Percentiles rank a stretch among this genome's conserved stretches.
phyloP scores from a whole-genome alignment of 73 alveolate species.

The Symbiodinium pilosum region DNA sequence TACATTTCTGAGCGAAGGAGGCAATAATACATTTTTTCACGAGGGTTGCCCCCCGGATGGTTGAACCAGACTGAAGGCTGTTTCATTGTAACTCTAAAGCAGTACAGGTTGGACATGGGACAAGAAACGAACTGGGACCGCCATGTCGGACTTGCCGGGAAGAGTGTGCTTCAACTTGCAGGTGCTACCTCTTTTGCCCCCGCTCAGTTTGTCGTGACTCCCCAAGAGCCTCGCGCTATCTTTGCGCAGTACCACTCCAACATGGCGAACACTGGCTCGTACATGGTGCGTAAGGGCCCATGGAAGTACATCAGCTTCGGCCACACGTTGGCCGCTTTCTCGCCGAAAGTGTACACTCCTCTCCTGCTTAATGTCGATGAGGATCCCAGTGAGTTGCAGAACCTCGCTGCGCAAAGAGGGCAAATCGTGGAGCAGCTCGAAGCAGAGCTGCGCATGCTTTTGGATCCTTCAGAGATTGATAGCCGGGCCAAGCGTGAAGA shows the following conservation, averaged over 20 bases:
- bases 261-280: conserved; percentile 11
- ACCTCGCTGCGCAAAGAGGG: neutral
- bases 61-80: no score
- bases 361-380: conserved; percentile 5
- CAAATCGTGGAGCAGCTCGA: neutral
- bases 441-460: neutral
- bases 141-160: neutral
- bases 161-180: neutral
- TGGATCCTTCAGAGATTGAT: neutral
- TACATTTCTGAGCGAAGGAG: no score
- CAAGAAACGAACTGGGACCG: neutral
- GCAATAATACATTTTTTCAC: no score
- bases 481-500: conserved; percentile 5
- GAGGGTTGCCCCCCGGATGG: no score
- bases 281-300: conserved; percentile 15
- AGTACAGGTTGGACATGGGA: conserved; percentile 16
- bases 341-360: neutral
- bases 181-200: neutral
- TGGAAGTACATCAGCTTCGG: conserved; percentile 13
- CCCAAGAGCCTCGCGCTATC: neutral
- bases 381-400: neutral
- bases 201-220: neutral
- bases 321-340: conserved; percentile 11
- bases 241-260: conserved; percentile 20
- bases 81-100: no score